A percentile compares a stretch with the other conserved stretches of the same genome.
Conservation (phyloP, 1,284 basidiomycete species). For the Porphyrellus sp. region DNA sequence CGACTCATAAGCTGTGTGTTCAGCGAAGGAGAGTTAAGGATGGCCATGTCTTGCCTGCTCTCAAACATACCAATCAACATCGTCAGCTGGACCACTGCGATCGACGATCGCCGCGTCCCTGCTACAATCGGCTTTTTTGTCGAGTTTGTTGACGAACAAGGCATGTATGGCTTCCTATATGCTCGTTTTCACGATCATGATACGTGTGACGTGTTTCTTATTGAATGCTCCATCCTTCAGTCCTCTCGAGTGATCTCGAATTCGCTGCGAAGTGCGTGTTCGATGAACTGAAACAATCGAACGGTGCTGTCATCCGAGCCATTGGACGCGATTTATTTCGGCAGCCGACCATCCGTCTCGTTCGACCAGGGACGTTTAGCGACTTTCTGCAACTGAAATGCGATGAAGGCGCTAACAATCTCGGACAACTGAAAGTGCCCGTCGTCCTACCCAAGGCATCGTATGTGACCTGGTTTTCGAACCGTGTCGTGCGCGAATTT, state of each 20-base stretch:
- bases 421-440: conserved; percentile 22
- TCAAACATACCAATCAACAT: background rate
- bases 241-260: background rate
- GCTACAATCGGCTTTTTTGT: background rate
- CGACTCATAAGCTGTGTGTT: conserved; percentile 3
- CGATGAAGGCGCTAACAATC: conserved; percentile 10
- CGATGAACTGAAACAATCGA: conserved; percentile 5
- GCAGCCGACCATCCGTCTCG: conserved; percentile 16
- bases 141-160: background rate
- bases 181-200: background rate
- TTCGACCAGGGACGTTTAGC: conserved; percentile 20
- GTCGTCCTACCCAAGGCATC: background rate
- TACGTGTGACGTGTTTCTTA: background rate
- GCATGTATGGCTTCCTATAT: background rate
- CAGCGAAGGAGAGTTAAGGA: conserved; percentile 1
- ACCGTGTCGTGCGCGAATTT: conserved; percentile 10
- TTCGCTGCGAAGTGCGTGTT: conserved; percentile 1
- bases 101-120: conserved; percentile 10
- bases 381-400: conserved; percentile 18
- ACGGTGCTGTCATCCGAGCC: background rate
- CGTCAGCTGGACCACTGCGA: conserved; percentile 18
- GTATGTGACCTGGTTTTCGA: conserved; percentile 10
- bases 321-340: background rate
- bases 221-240: background rate
- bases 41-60: conserved; percentile 1